Conservation (phyloP, 495 filamentous ascomycete genomes). For the Annulohypoxylon stygium region DNA sequence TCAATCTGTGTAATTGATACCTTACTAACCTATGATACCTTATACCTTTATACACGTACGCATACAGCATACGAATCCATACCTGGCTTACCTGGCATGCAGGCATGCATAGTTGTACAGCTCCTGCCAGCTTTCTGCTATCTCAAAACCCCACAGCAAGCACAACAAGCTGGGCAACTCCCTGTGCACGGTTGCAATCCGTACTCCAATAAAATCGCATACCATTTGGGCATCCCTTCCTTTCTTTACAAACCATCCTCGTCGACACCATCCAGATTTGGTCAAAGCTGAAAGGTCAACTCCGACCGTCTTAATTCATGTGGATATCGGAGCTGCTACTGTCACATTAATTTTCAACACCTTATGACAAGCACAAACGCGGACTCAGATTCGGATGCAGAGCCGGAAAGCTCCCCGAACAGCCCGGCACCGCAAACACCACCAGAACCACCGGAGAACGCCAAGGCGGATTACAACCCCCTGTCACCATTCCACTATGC, state of each 20-base stretch:
- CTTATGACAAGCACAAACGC: conserved; percentile 30
- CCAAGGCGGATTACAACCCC: conserved; percentile 25
- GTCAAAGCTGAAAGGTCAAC: conserved; percentile 24
- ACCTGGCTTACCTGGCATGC: background rate
- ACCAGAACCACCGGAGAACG: conserved; percentile 32
- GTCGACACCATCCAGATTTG: conserved; percentile 32
- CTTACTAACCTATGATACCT: background rate
- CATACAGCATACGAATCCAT: background rate
- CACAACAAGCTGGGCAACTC: background rate
- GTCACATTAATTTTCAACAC: background rate
- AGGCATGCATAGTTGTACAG: conserved; percentile 1
- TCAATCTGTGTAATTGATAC: background rate
- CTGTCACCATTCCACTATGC: conserved; percentile 29
- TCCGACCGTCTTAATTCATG: conserved; percentile 25
- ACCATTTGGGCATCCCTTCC: conserved; percentile 22
- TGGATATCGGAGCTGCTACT: conserved; percentile 17
- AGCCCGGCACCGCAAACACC: conserved; percentile 42
- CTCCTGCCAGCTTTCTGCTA: background rate
- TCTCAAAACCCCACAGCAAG: background rate
- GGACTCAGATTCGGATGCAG: conserved; percentile 42
- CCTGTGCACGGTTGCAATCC: conserved; percentile 24
- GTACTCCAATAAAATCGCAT: conserved; percentile 25
- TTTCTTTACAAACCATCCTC: conserved; percentile 19
- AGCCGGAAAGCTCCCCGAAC: conserved; percentile 36
- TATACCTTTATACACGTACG: background rate